Conservation (phyloP, 2,329 filamentous ascomycete species). For the Aspergillus glaucus region DNA sequence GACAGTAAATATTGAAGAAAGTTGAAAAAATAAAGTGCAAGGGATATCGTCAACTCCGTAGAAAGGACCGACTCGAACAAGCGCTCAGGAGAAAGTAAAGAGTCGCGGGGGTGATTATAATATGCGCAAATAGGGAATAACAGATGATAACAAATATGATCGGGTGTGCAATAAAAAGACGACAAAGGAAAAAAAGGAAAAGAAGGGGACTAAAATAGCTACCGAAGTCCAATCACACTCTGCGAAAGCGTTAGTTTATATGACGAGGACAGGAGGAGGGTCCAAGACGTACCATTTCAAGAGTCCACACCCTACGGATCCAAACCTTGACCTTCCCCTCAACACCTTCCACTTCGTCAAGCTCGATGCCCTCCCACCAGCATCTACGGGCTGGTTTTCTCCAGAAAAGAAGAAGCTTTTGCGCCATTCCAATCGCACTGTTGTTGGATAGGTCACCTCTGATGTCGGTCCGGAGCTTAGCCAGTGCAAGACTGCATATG, state of each 20-base stretch:
- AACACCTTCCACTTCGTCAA: constrained; percentile 82
- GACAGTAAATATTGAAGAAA: background rate
- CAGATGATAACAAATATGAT: constrained; percentile 7
- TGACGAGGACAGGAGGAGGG: background rate
- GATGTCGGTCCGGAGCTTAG: constrained; percentile 86
- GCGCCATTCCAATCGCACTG: constrained; percentile 89
- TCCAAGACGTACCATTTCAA: constrained; percentile 70
- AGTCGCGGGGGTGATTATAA: background rate
- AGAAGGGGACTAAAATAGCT: constrained; percentile 9
- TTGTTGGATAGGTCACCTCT: constrained; percentile 66
- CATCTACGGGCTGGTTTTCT: constrained; percentile 90
- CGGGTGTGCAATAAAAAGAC: constrained; percentile 15
- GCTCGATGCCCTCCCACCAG: constrained; percentile 98
- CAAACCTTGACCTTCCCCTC: constrained; percentile 92
- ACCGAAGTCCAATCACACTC: constrained; percentile 80
- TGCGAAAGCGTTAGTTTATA: constrained; percentile 22
- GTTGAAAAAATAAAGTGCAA: background rate
- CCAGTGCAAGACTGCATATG: constrained; percentile 91
- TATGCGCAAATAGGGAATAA: constrained; percentile 5
- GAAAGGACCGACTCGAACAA: constrained; percentile 11
- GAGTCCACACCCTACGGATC: constrained; percentile 96
- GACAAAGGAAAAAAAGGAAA: constrained; percentile 12
- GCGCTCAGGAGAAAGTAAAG: constrained; percentile 3
- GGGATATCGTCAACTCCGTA: constrained; percentile 13
- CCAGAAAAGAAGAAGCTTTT: constrained; percentile 97